A percentile compares a stretch with the other conserved stretches of the same genome.
These are phyloP conservation scores for Stygiomarasmius scandens DNA, from an alignment of 1,284 basidiomycete genomes.

Conservation along the genomic window DNA sequence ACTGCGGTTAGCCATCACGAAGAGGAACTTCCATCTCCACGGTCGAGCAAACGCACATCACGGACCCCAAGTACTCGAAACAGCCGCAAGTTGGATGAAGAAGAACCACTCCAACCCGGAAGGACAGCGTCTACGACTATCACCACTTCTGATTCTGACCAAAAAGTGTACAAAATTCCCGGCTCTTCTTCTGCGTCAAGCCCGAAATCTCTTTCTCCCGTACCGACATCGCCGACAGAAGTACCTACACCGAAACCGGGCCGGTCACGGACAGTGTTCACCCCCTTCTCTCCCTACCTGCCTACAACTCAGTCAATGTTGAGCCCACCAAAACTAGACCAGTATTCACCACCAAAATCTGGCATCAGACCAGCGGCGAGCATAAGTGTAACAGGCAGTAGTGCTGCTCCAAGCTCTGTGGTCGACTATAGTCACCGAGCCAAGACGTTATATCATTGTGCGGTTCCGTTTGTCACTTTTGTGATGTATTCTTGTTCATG, in stretches of 20 bases:
- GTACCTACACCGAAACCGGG: not conserved
- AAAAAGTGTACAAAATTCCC: too few relatives aligned
- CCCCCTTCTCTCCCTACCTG: not conserved
- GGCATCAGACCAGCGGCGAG: not conserved
- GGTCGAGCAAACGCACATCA: too few relatives aligned
- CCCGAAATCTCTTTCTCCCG: not conserved
- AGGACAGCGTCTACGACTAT: not conserved
- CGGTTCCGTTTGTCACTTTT: not conserved
- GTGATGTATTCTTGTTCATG: not conserved
- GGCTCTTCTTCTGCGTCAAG: not conserved
- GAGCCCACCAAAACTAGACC: not conserved
- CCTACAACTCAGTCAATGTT: not conserved
- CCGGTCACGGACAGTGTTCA: not conserved
- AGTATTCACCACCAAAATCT: not conserved
- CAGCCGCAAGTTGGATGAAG: not conserved
- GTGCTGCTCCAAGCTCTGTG: slow-evolving; percentile 8
- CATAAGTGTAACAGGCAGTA: not conserved
- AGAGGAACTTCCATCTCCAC: too few relatives aligned
- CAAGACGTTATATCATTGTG: slow-evolving; percentile 9
- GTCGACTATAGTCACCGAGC: slow-evolving; percentile 9
- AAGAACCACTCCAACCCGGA: not conserved
- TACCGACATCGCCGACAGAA: not conserved
- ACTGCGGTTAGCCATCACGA: too few relatives aligned
- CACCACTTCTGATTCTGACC: too few relatives aligned
- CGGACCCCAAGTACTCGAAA: too few relatives aligned